Evolutionary conservation across 306 rosid species (phyloP), one percentile per base, ranked within the genome.

Genomic region (Casuarina glauca): DNA sequence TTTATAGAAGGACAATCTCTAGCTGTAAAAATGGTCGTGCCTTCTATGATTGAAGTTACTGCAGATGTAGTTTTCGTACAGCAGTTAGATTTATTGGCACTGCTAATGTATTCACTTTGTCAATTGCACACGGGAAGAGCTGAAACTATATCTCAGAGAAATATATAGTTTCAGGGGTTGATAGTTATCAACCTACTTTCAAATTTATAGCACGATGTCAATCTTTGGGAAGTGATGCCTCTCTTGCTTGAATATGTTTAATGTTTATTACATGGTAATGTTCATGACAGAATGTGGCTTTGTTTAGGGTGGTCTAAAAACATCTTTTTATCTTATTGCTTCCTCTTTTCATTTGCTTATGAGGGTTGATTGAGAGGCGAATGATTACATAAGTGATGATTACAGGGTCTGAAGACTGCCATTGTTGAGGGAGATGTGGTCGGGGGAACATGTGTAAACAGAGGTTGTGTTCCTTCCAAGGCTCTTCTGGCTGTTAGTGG

Each of bases 401-500:
- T 84, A 70, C 96, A 95, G 97, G 98, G 98, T 76, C 80, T 93
- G 84, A 95, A 95, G 93, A 95, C 97, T 63, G 98, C 91, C 39
- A 82, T 95, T 15, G 89, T 95, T 5, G 98, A 95, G 82, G 98
- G 98, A 82, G 97, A 92, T 54, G 96, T 93, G 83, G 93, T 95
- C 79, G 99, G 97, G 46, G 97, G 98, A 77, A 95, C 98, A 16
- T 95, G 98, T 83, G 97, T 95, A 55, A 95, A 95, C 88, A 88
- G 97, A 85, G 99, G 99, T 4, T 95, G 99, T 57, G 97, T 93
- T 87, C 99, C 99, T 58, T 95, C 99, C 2, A 95, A 91, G 81
- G 99, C 99, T 82, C 99, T 95, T 88, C 84, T 96, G 80, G 99
- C 99, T 64, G 97, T 88, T 5, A 93, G 98, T 75, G 99, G 98